phyloP scores from a whole-genome alignment of 352 stramenopile genomes.

The Phytopythium oedochilum region DNA sequence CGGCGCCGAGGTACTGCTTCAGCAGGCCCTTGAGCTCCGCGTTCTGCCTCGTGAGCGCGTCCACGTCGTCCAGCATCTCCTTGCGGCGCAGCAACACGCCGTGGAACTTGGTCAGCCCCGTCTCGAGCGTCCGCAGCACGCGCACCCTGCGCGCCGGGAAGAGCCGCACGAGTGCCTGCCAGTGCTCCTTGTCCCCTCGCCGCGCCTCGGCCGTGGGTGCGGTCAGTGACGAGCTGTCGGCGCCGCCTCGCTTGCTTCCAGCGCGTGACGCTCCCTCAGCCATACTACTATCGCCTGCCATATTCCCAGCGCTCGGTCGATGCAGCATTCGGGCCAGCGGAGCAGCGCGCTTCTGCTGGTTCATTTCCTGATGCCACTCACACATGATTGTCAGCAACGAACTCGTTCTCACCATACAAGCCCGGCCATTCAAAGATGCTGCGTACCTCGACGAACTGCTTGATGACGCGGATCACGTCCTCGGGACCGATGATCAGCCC shows the following conservation, averaged over 20 bases:
- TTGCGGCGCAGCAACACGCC: constrained; percentile 75
- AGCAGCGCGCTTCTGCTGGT: constrained; percentile 59
- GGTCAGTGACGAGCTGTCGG: constrained; percentile 14
- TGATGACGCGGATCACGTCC: constrained; percentile 85
- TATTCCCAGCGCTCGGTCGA: constrained; percentile 9
- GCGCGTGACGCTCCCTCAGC: constrained; percentile 2
- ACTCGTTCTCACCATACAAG: too few relatives aligned
- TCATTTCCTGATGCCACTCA: too few relatives aligned
- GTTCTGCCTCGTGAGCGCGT: constrained; percentile 79
- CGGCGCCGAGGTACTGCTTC: constrained; percentile 84
- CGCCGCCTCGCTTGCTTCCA: constrained; percentile 11
- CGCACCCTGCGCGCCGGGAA: constrained; percentile 60
- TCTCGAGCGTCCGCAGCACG: constrained; percentile 84
- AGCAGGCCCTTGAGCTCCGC: constrained; percentile 86
- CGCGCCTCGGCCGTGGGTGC: constrained; percentile 35
- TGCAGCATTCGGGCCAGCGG: constrained; percentile 44
- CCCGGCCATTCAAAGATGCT: too few relatives aligned
- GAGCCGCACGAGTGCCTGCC: constrained; percentile 67
- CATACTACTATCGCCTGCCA: constrained; percentile 2
- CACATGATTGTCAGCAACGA: too few relatives aligned
- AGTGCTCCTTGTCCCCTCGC: constrained; percentile 73
- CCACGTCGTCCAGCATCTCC: constrained; percentile 77
- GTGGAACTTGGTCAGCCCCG: constrained; percentile 79
- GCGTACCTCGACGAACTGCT: constrained; percentile 80
- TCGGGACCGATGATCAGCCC: constrained; percentile 75